Evolutionary conservation across 2,329 filamentous ascomycete species (phyloP).

Genomic region (Alternaria sp.): DNA sequence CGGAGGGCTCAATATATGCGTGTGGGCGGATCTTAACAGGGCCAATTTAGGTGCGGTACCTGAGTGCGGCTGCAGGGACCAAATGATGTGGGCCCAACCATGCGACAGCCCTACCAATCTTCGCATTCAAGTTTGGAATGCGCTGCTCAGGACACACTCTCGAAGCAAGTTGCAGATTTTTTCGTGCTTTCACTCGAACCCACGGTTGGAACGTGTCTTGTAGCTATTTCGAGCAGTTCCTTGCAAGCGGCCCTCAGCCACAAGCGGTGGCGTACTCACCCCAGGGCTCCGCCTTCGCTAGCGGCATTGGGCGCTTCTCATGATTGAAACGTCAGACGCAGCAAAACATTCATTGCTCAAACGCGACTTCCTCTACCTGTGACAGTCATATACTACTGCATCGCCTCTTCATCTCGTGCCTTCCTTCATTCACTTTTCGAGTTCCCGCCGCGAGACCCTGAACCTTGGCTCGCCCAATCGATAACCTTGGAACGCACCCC

Average conservation of each 20-base stretch:
- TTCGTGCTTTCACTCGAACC: not conserved
- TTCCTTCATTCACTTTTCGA: not conserved
- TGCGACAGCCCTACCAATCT: not conserved
- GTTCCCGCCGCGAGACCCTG: not conserved
- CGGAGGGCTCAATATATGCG: too few species aligned
- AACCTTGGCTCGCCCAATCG: slow-evolving; percentile 12
- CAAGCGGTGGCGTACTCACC: slow-evolving; percentile 18
- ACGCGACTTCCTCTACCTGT: slow-evolving; percentile 18
- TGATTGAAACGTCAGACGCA: slow-evolving; percentile 32
- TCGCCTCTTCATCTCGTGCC: not conserved
- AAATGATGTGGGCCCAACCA: slow-evolving; percentile 3
- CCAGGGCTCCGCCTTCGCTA: slow-evolving; percentile 20
- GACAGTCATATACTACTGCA: slow-evolving; percentile 10
- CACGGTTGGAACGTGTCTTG: not conserved
- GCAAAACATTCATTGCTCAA: slow-evolving; percentile 25
- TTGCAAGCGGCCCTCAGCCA: slow-evolving; percentile 2
- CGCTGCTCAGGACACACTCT: not conserved
- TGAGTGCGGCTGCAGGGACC: slow-evolving; percentile 32
- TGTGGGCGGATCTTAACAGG: not conserved
- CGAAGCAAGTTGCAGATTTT: not conserved
- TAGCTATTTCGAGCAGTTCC: not conserved
- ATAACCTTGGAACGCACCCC: slow-evolving; percentile 17
- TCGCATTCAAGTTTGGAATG: not conserved
- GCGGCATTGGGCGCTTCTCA: slow-evolving; percentile 25
- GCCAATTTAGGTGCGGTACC: not conserved